Conservation (phyloP, 371 early-diverging fungal species). For the Blakeslea trispora region DNA sequence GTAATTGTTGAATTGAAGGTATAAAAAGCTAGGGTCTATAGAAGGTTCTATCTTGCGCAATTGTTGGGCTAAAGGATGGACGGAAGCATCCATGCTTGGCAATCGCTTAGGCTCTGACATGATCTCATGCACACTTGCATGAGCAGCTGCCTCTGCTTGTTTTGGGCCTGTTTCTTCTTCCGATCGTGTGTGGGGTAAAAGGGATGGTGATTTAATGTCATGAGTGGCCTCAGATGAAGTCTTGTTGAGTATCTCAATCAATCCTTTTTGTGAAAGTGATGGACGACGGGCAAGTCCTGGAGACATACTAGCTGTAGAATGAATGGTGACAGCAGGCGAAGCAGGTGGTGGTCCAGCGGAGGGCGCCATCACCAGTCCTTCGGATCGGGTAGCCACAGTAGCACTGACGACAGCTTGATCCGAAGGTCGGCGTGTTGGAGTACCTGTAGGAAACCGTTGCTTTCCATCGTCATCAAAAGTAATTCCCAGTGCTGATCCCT, state of each 20-base stretch:
- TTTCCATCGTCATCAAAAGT: constrained; percentile 4
- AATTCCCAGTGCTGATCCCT: constrained; percentile 6
- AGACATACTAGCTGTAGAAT: not conserved
- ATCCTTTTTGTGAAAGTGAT: constrained; percentile 8
- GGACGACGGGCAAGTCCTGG: constrained; percentile 1
- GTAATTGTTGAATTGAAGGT: constrained; percentile 69
- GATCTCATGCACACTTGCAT: constrained; percentile 25
- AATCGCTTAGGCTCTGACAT: constrained; percentile 27
- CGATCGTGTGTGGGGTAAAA: not conserved
- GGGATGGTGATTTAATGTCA: not conserved
- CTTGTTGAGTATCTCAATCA: constrained; percentile 3
- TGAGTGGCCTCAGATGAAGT: not conserved
- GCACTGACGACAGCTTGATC: constrained; percentile 7
- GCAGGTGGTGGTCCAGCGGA: not conserved
- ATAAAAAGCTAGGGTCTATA: constrained; percentile 66
- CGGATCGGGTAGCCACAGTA: constrained; percentile 7
- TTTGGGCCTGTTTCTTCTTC: not conserved
- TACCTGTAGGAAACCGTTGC: not conserved
- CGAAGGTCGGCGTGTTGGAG: constrained; percentile 10
- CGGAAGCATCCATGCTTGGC: constrained; percentile 4
- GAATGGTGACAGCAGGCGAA: not conserved
- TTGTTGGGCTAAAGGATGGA: constrained; percentile 3
- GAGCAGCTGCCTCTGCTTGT: not conserved
- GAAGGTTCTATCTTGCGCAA: constrained; percentile 50
- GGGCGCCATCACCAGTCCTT: constrained; percentile 7